Percentiles rank a stretch among this genome's conserved stretches.
Evolutionary conservation across 1,284 basidiomycete genomes (phyloP).

Genomic region (Cryptococcus sp.): DNA sequence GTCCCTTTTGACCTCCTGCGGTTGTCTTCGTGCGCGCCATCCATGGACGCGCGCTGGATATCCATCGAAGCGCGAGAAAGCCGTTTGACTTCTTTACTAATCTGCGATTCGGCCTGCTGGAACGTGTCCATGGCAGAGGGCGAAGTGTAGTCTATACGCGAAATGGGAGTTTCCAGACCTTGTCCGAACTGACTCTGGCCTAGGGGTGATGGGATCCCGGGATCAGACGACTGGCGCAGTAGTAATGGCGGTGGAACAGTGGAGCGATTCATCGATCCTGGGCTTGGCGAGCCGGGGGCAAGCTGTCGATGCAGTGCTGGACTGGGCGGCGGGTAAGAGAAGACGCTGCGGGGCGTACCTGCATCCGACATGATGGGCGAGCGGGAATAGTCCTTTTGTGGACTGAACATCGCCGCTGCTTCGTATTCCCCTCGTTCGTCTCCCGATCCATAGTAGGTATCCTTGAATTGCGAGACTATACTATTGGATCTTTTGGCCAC

Average conservation of each 20-base stretch:
- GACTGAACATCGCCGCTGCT: conserved; percentile 21
- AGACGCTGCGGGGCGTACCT: conserved; percentile 16
- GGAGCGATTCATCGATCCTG: not conserved
- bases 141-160: conserved; percentile 15
- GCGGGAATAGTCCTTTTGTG: conserved; percentile 21
- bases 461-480: conserved; percentile 6
- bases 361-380: conserved; percentile 20
- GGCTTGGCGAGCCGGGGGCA: not conserved
- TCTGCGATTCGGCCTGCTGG: conserved; percentile 20
- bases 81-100: conserved; percentile 17
- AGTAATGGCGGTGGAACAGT: conserved; percentile 21
- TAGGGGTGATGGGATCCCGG: conserved; percentile 5
- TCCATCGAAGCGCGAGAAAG: conserved; percentile 21
- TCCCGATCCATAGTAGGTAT: conserved; percentile 3
- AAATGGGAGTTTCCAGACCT: conserved; percentile 4
- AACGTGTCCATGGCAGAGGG: conserved; percentile 20
- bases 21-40: not conserved
- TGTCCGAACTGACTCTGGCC: conserved; percentile 1
- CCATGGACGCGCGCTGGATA: conserved; percentile 7
- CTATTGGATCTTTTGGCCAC: not conserved
- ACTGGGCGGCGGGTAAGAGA: conserved; percentile 24
- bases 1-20: not conserved
- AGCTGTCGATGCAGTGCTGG: conserved; percentile 6
- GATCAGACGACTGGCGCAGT: conserved; percentile 12
- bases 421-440: conserved; percentile 19